Base-by-base conservation (phyloP, 805 yeast species). In the Lipomyces lipofer region DNA sequence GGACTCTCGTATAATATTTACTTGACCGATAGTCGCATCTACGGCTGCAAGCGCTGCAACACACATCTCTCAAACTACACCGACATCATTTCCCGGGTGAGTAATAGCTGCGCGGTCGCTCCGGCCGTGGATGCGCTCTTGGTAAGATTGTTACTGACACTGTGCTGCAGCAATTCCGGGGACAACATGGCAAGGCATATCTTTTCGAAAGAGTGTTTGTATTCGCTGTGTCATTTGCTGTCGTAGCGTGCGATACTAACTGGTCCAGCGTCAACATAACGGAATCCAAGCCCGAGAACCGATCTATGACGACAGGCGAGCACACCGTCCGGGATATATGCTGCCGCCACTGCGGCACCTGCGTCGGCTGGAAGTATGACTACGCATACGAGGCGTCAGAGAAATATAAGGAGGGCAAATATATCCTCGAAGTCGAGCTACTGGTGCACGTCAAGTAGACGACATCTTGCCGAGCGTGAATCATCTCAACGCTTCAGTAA, bases 311-410 rank as follows among this genome's bases (percentile, higher is more conserved):
- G 27, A 83, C 88, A 0, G 89, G 88, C 0, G 65, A 65, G 22
- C 84, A 82, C 61, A 63, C 72, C 0, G 85, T 84, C 2, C 76
- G 82, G 55, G 84, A 82, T 61, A 74, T 83, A 28, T 63, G 64
- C 33, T 84, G 89, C 63, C 78, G 75, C 43, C 78, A 77, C 58
- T 84, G 89, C 64, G 70, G 71, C 47, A 66, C 68, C 4, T 68
- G 77, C 49, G 70, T 84, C 15, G 89, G 88, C 2, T 84, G 89
- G 89, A 78, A 76, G 56, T 84, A 84, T 62, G 64, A 82, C 36
- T 72, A 72, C 60, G 77, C 85, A 43, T 75, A 73, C 29, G 67
- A 70, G 27, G 62, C 63, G 19, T 66, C 71, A 15, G 84, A 82
- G 69, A 71, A 73, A 54, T 82, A 79, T 66, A 84, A 84, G 65